Evolutionary conservation across 305 asterid genomes (phyloP), one percentile per base, ranked within the genome.

Genomic region (Andrographis paniculata): DNA sequence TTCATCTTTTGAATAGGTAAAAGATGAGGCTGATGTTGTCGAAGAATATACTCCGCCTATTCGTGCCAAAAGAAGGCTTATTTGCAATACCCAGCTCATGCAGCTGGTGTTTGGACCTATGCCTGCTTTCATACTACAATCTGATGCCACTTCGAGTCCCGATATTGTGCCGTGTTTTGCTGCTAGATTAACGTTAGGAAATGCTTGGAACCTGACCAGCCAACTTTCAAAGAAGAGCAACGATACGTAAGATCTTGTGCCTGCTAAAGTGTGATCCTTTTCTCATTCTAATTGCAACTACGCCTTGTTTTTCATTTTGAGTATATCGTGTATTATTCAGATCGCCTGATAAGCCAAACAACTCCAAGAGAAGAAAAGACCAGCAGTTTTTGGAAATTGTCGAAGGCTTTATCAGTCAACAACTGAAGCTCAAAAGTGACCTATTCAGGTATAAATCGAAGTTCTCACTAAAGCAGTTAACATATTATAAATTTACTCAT

Each of bases 41-140:
- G 70, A 63, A 57, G 72, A 69, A 52, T 37, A 38, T 21, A 38
- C 23, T 28, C 74, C 66, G 14, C 14, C 23, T 11, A 39, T 64
- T 67, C 66, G 48, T 59, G 71, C 84, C 46, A 79, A 75, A 66
- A 79, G 66, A 61, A 63, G 88, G 62, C 88, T 79, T 45, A 52
- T 43, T 38, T 47, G 61, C 28, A 61, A 81, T 33, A 67, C 84
- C 17, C 73, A 60, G 56, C 75, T 79, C 31, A 68, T 63, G 73
- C 84, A 76, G 63, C 77, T 65, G 59, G 55, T 79, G 45, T 62
- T 79, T 49, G 58, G 53, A 36, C 84, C 81, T 45, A 55, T 73
- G 36, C 76, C 81, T 10, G 61, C 67, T 39, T 67, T 23, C 37
- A 43, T 73, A 57, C 68, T 79, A 55, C 59, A 58, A 1, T 73